These are phyloP conservation scores for Sporothrix mexicana DNA, from an alignment of 2,329 filamentous ascomycete genomes.

Conservation along the genomic window DNA sequence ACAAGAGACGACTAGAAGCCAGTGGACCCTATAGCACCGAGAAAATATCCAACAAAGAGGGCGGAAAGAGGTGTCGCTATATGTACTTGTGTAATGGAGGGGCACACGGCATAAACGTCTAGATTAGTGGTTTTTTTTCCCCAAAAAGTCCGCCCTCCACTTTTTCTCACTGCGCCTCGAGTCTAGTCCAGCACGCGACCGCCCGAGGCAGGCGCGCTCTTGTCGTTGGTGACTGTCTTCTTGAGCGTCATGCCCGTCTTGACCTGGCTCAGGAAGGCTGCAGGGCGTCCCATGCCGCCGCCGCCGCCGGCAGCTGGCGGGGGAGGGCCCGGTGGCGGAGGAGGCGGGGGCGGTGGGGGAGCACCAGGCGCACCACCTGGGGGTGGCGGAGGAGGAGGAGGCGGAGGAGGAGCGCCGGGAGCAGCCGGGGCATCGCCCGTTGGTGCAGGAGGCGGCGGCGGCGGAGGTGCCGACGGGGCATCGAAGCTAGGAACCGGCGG, in stretches of 20 bases:
- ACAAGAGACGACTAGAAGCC: too few species aligned
- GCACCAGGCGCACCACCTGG: conserved; percentile 42
- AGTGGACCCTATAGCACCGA: conserved; percentile 13
- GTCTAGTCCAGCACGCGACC: conserved; percentile 75
- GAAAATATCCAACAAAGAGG: conserved; percentile 5
- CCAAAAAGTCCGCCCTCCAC: not conserved
- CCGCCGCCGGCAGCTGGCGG: conserved; percentile 50
- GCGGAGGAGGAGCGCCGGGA: conserved; percentile 45
- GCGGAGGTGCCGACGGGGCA: conserved; percentile 40
- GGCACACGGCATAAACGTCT: conserved; percentile 27
- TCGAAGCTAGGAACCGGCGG: conserved; percentile 41
- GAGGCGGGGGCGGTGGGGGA: conserved; percentile 50
- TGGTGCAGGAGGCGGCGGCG: conserved; percentile 41
- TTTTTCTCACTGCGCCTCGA: too few species aligned
- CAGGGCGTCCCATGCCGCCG: conserved; percentile 50
- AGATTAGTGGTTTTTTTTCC: conserved; percentile 34
- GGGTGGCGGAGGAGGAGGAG: conserved; percentile 49
- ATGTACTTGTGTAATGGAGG: not conserved
- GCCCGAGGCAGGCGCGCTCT: conserved; percentile 72
- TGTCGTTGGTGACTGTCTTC: conserved; percentile 91
- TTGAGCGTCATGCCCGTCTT: conserved; percentile 77
- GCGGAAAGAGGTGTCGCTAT: not conserved
- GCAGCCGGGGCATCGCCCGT: conserved; percentile 34
- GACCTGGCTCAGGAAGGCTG: conserved; percentile 80
- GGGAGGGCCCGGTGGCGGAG: conserved; percentile 46